These are phyloP conservation scores for Brasilioporus rufonigricans DNA, from an alignment of 768 basidiomycete genomes.

Conservation along the genomic window DNA sequence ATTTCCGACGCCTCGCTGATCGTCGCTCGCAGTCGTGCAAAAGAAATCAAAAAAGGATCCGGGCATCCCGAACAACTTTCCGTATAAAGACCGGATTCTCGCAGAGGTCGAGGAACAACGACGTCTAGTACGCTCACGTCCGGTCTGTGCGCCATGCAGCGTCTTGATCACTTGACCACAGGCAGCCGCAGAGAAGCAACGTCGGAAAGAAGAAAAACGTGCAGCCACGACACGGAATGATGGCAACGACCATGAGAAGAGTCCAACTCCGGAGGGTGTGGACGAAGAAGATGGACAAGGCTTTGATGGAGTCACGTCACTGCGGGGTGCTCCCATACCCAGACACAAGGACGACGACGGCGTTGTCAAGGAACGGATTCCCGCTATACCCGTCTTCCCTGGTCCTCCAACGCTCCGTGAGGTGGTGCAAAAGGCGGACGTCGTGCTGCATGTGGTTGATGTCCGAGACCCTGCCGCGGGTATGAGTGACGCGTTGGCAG, in stretches of 20 bases:
- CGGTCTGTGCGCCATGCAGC: not conserved
- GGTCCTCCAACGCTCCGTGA: conserved; percentile 29
- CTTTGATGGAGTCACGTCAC: conserved; percentile 40
- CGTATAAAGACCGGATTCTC: conserved; percentile 91
- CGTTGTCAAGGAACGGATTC: conserved; percentile 4
- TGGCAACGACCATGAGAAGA: conserved; percentile 25
- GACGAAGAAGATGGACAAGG: conserved; percentile 29
- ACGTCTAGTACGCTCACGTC: conserved; percentile 46
- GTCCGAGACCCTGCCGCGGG: conserved; percentile 77
- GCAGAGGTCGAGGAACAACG: conserved; percentile 87
- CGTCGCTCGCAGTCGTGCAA: conserved; percentile 30
- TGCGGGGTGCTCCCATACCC: conserved; percentile 8
- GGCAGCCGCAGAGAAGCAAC: conserved; percentile 77
- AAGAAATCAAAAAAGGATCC: conserved; percentile 69
- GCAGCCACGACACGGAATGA: conserved; percentile 34
- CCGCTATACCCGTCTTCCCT: conserved; percentile 22
- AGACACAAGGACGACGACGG: not conserved
- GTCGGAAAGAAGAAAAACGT: conserved; percentile 64
- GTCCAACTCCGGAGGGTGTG: conserved; percentile 27
- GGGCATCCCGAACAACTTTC: conserved; percentile 90
- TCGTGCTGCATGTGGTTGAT: conserved; percentile 78
- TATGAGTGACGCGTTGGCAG: conserved; percentile 62
- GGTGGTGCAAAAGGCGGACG: conserved; percentile 76
- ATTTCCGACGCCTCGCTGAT: not conserved
- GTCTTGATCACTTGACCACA: conserved; percentile 27